Base-by-base conservation (phyloP, 495 filamentous ascomycete genomes). In the Pseudoneurospora amorphoporcata region DNA sequence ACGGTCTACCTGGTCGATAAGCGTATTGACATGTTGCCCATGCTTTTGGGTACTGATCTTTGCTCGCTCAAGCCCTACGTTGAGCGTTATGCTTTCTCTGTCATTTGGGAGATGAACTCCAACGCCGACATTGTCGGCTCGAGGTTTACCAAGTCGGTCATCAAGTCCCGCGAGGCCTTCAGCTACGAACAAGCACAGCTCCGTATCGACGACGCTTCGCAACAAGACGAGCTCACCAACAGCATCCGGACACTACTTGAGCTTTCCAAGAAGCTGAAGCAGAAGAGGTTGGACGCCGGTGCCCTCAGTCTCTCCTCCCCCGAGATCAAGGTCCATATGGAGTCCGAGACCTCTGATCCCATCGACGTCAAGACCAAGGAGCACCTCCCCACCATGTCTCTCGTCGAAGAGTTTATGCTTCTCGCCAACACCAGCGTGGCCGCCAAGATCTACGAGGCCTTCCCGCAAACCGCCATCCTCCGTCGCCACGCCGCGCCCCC, bases 331-430 rank as follows among this genome's bases (percentile, higher is more conserved):
- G 90, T 99, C 37, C 92, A 98, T 79, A 90, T 91, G 71, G 96
- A 98, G 76, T 95, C 91, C 12, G 95, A 99, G 76, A 97, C 94
- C 0, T 97, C 94, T 6, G 95, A 98, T 78, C 96, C 95, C 1
- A 90, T 97, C 70, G 96, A 99, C 78, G 91, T 99, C 73, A 93
- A 98, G 84, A 97, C 93, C 1, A 99, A 98, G 80, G 86, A 93
- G 71, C 88, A 92, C 72, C 89, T 98, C n/a, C 93, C 93, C 77
- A 99, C 95, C 71, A 98, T 98, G 85, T 98, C 94, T 35, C 87
- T 99, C 8, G 95, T 99, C 35, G 95, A 99, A 78, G 95, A 99
- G 77, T 98, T 99, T 86, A 99, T 99, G 95, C 87, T 98, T 77
- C 92, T 98, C 78, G 95, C 96, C 84, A 99, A 98, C 82, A 97